These are phyloP conservation scores for Acanthamoeba castellanii DNA, from an alignment of 208 protist genomes.

Conservation along the genomic window DNA sequence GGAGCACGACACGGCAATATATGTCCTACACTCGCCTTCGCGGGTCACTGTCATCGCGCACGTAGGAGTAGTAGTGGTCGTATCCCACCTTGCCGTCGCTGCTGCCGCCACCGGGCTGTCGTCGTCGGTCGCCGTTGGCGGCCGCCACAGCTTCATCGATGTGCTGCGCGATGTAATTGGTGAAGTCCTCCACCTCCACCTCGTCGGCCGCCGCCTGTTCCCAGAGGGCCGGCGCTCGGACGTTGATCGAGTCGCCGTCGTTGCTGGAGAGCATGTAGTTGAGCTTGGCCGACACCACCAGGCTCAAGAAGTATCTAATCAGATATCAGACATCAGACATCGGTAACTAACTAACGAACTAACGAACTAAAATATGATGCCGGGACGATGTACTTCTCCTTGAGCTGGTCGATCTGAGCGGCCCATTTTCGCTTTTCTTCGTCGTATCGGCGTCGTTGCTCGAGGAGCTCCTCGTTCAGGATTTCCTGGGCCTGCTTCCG, in stretches of 20 bases:
- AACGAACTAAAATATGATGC: background rate
- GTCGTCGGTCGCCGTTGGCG: background rate
- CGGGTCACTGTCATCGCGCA: background rate
- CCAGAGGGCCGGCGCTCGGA: conserved; percentile 1
- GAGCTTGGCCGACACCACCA: conserved; percentile 25
- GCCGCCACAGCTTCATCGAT: background rate
- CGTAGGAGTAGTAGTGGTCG: background rate
- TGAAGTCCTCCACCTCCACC: background rate
- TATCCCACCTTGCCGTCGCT: background rate
- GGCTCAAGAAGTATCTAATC: background rate
- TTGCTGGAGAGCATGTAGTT: conserved; percentile 42
- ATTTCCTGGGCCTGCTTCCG: conserved; percentile 5
- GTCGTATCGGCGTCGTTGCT: background rate
- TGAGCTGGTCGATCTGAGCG: background rate
- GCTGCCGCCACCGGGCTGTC: too few relatives aligned
- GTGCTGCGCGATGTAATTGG: background rate
- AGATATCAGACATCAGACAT: too few relatives aligned
- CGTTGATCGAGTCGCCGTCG: background rate
- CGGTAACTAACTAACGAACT: too few relatives aligned
- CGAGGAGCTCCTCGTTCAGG: conserved; percentile 8
- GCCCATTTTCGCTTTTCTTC: background rate
- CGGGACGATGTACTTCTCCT: background rate
- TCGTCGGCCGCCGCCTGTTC: background rate
- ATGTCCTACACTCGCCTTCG: background rate
- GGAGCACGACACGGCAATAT: too few relatives aligned